Percentiles rank a stretch among this genome's conserved stretches.
These are phyloP conservation scores for Fonsecaea pedrosoi DNA, from an alignment of 2,329 filamentous ascomycete genomes.

Conservation along the genomic window DNA sequence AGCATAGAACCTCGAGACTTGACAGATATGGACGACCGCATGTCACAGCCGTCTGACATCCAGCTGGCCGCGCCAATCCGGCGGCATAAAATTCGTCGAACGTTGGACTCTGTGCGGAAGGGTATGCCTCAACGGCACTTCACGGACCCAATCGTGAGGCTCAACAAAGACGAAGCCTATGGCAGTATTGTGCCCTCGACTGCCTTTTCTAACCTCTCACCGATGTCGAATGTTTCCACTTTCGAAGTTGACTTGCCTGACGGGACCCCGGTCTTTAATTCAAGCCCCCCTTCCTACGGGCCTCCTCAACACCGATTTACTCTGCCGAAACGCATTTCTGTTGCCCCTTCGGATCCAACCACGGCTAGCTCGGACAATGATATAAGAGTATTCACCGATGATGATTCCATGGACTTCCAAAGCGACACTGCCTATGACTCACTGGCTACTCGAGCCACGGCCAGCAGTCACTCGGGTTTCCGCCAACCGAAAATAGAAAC, in stretches of 20 bases:
- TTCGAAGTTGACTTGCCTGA: slow-evolving; percentile 42
- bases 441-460: slow-evolving; percentile 64
- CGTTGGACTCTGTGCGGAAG: slow-evolving; percentile 44
- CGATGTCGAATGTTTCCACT: slow-evolving; percentile 41
- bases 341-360: slow-evolving; percentile 64
- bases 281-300: slow-evolving; percentile 34
- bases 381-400: slow-evolving; percentile 63
- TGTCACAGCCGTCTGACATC: slow-evolving; percentile 6
- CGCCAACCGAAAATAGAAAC: slow-evolving; percentile 67
- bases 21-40: slow-evolving; percentile 20
- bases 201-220: slow-evolving; percentile 39
- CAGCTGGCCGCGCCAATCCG: slow-evolving; percentile 18
- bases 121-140: slow-evolving; percentile 36
- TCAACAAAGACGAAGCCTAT: slow-evolving; percentile 37
- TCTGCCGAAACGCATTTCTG: slow-evolving; percentile 59
- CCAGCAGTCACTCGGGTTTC: slow-evolving; percentile 59
- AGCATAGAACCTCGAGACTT: slow-evolving; percentile 29
- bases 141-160: slow-evolving; percentile 38
- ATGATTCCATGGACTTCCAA: slow-evolving; percentile 66
- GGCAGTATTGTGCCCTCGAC: slow-evolving; percentile 36
- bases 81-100: slow-evolving; percentile 41
- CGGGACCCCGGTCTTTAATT: slow-evolving; percentile 38
- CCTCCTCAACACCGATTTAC: slow-evolving; percentile 31
- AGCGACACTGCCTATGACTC: slow-evolving; percentile 70
- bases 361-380: slow-evolving; percentile 67